These are phyloP conservation scores for Yamadazyma trypodendri DNA, from an alignment of 1,139 yeast species.

Conservation along the genomic window DNA sequence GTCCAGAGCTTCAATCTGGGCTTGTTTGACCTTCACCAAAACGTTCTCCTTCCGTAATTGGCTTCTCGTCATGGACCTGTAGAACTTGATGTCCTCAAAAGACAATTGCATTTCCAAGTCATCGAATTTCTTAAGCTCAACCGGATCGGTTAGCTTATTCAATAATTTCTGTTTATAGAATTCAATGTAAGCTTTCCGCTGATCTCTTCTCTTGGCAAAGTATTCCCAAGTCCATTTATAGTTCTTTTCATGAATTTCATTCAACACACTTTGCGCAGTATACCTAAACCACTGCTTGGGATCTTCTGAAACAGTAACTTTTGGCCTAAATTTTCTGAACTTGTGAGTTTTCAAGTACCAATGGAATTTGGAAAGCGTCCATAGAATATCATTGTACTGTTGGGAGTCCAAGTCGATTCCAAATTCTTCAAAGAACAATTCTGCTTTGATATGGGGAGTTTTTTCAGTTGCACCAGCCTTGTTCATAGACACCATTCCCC, in stretches of 20 bases:
- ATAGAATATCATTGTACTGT: slow-evolving; percentile 79
- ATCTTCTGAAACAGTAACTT: slow-evolving; percentile 54
- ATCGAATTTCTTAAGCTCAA: slow-evolving; percentile 44
- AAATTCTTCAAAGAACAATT: slow-evolving; percentile 81
- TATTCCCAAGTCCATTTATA: slow-evolving; percentile 89
- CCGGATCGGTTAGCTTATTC: slow-evolving; percentile 26
- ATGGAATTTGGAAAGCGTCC: slow-evolving; percentile 80
- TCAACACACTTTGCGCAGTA: slow-evolving; percentile 68
- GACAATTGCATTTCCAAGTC: slow-evolving; percentile 58
- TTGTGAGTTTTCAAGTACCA: slow-evolving; percentile 75
- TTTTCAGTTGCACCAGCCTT: slow-evolving; percentile 71
- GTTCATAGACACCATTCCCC: slow-evolving; percentile 78
- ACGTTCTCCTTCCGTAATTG: slow-evolving; percentile 59
- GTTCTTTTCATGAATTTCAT: slow-evolving; percentile 79
- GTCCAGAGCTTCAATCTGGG: slow-evolving; percentile 8
- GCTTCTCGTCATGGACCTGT: slow-evolving; percentile 73
- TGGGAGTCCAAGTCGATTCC: slow-evolving; percentile 80
- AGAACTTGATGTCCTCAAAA: slow-evolving; percentile 81
- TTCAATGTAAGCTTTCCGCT: slow-evolving; percentile 64
- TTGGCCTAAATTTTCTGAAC: slow-evolving; percentile 72
- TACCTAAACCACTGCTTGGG: slow-evolving; percentile 83
- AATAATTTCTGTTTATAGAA: slow-evolving; percentile 62
- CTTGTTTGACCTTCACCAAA: slow-evolving; percentile 13
- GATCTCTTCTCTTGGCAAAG: slow-evolving; percentile 68
- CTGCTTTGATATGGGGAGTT: slow-evolving; percentile 73